A percentile compares a stretch with the other conserved stretches of the same genome.
Conservation (phyloP, 805 yeast genomes). For the Phaffomyces antillensis region DNA sequence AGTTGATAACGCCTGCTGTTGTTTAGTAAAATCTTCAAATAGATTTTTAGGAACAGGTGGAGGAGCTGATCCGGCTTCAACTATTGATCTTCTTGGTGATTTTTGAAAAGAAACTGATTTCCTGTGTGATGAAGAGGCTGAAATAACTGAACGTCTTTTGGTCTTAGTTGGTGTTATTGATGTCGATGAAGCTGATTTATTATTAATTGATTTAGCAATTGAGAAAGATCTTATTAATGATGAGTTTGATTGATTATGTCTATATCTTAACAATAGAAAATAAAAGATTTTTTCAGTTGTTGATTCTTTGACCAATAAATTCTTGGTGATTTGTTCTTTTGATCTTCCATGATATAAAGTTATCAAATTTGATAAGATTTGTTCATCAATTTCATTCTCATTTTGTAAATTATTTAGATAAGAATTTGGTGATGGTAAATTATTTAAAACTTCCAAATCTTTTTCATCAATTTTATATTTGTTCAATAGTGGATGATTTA, state of each 20-base stretch:
- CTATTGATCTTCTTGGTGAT: slow-evolving; percentile 21
- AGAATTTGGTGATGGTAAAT: slow-evolving; percentile 25
- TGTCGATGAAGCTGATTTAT: slow-evolving; percentile 7
- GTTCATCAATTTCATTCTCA: slow-evolving; percentile 55
- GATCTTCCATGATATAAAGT: slow-evolving; percentile 78
- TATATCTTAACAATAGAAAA: slow-evolving; percentile 63
- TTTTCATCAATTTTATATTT: slow-evolving; percentile 42
- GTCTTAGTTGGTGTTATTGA: slow-evolving; percentile 26
- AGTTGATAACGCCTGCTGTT: slow-evolving; percentile 5
- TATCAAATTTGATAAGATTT: slow-evolving; percentile 67
- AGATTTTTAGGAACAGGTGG: slow-evolving; percentile 21
- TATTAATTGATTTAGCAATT: slow-evolving; percentile 23
- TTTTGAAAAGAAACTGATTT: slow-evolving; percentile 41
- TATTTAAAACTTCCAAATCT: slow-evolving; percentile 22
- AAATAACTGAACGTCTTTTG: slow-evolving; percentile 35
- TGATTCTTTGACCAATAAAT: slow-evolving; percentile 47
- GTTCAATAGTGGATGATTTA: slow-evolving; percentile 68
- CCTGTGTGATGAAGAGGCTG: slow-evolving; percentile 42
- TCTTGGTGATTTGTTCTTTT: slow-evolving; percentile 45
- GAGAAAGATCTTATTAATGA: slow-evolving; percentile 24
- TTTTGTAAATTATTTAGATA: slow-evolving; percentile 19
- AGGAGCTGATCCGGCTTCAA: slow-evolving; percentile 12
- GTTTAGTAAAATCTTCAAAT: slow-evolving; percentile 9
- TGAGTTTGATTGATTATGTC: slow-evolving; percentile 52
- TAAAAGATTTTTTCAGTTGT: slow-evolving; percentile 79